Evolutionary conservation across 805 yeast species (phyloP).

Genomic region (Ogataea siamensis): DNA sequence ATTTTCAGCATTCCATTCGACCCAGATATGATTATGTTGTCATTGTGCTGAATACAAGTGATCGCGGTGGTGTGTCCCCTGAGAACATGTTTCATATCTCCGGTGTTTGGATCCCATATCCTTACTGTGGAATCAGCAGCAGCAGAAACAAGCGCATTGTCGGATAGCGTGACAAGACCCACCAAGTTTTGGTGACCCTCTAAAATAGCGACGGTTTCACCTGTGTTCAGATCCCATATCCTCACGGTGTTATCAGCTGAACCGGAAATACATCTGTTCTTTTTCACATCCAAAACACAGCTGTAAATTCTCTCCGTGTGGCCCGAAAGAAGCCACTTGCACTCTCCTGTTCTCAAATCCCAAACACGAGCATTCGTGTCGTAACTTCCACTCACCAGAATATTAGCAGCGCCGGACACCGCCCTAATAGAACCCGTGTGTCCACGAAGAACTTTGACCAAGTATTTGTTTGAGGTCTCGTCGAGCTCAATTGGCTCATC

Average conservation of each 20-base stretch:
- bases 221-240: conserved; percentile 85
- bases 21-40: conserved; percentile 82
- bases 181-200: conserved; percentile 91
- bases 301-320: conserved; percentile 87
- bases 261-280: conserved; percentile 84
- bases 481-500: conserved; percentile 37
- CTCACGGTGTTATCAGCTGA: conserved; percentile 86
- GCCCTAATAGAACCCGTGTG: conserved; percentile 83
- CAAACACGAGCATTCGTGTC: conserved; percentile 90
- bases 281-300: conserved; percentile 74
- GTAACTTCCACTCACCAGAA: conserved; percentile 85
- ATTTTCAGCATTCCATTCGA: conserved; percentile 82
- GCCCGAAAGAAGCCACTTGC: conserved; percentile 72
- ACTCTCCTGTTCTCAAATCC: conserved; percentile 75
- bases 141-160: conserved; percentile 80
- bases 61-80: conserved; percentile 86
- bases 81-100: conserved; percentile 61
- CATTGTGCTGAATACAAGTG: conserved; percentile 90
- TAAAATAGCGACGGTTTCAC: conserved; percentile 63
- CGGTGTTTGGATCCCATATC: conserved; percentile 87
- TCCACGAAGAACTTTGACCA: conserved; percentile 67
- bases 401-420: conserved; percentile 80
- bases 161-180: conserved; percentile 77
- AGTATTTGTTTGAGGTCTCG: conserved; percentile 55
- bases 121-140: conserved; percentile 93